Base-by-base conservation (phyloP, 2,329 filamentous ascomycete species). In the Nothophoma quercina region DNA sequence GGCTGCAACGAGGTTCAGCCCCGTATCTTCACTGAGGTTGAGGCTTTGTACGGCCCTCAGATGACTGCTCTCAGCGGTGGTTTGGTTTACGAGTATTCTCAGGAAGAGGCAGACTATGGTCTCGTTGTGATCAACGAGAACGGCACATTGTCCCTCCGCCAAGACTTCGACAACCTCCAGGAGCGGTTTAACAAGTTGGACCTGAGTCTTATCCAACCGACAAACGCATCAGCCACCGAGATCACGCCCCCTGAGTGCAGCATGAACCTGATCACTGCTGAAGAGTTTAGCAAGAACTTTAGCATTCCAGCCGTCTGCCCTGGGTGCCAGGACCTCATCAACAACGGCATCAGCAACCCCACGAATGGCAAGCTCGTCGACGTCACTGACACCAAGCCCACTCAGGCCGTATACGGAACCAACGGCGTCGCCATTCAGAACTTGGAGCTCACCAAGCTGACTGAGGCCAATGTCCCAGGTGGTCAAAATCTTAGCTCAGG, bases 21-120 rank as follows among this genome's bases (percentile, higher is more conserved):
- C 12, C 88, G 90, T 62, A 75, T 86, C 64, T 95, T 92, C 77
- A 88, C 88, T 60, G 90, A 95, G 75, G 87, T 91, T 10, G 80
- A 79, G 48, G 79, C 86, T 56, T 85, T 95, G 60, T 93, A 93
- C 74, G 83, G 88, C 50, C 67, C 80, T 30, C 65, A 90, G 59
- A 92, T 93, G 88, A 87, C 79, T 15, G 79, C 85, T 50, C 86
- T 93, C 68, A 88, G 86, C 47, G 90, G 90, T 58, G 90, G 89
- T 59, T 81, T 95, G 36, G 88, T 93, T 36, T 95, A 93, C 78
- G 89, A 95, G 75, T 93, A 85, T 74, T 86, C 85, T 1, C 82
- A 92, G 74, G 90, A 93, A 70, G 75, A 77, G 33, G 87, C 88
- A 71, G 73, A 82, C 62, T 83, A 77, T 59, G 81, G 81, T 39